Base-by-base conservation (phyloP, 805 yeast species). In the Sungouiozyma intestinalis region DNA sequence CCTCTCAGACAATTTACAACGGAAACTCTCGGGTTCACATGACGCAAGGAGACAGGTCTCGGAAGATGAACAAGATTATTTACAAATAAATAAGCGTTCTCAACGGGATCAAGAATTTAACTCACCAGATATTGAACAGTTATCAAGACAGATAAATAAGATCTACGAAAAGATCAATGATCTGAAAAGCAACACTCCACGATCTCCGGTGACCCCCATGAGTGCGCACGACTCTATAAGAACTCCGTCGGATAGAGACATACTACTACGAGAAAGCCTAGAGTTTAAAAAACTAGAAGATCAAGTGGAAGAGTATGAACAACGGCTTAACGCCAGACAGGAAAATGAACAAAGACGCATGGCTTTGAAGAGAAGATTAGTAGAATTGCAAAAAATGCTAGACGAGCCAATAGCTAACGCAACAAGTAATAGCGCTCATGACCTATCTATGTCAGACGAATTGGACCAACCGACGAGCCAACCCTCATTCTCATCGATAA, bases 271-370 rank as follows among this genome's bases (percentile, higher is more conserved):
- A 40, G 69, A 65, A 39, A 62, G 64, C 16, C 47, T 50, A 17
- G 69, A 65, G 40, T 50, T 66, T 20, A 55, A 55, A 37, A 52
- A 52, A 21, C 46, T 66, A 32, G 62, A 65, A 39, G 53, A 52
- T 7, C 61, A 62, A 40, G 60, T 66, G n/a, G 54, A 52, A 19
- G 48, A 54, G 2, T 50, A 63, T 21, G 59, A 57, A 32, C 46
- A 57, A n/a, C 60, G 56, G 38, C 49, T 66, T 14, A 52, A 55
- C 15, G 49, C 60, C 19, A 60, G 62, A 44, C 60, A 62, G 33
- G 66, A 63, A 35, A 63, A 64, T 45, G 64, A 61, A 40, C 45
- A 56, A 29, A 57, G 64, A 36, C 65, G 63, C 45, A 47, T 52
- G 14, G 59, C 63, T 15, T 48, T 65, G 40, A 57, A 61, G 42